phyloP scores from a whole-genome alignment of 495 filamentous ascomycete genomes.

The Aspergillus affinis region DNA sequence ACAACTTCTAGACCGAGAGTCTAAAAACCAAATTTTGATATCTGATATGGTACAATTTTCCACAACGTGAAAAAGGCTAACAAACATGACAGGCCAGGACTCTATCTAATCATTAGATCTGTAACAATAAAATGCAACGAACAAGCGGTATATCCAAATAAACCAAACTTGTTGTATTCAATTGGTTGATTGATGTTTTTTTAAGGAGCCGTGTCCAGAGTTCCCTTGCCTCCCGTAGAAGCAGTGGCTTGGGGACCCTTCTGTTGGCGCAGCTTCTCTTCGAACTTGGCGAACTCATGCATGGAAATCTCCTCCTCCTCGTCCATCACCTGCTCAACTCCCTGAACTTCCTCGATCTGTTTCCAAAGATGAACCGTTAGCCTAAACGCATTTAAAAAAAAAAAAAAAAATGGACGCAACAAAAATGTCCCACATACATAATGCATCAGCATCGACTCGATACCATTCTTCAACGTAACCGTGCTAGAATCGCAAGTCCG shows the following conservation, averaged over 20 bases:
- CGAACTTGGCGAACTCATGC: conserved; percentile 91
- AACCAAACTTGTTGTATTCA: neutral
- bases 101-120: conserved; percentile 9
- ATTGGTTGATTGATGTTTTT: neutral
- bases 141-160: conserved; percentile 1
- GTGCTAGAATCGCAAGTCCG: conserved; percentile 95
- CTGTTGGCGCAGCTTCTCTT: conserved; percentile 84
- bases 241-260: conserved; percentile 59
- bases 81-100: neutral
- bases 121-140: conserved; percentile 2
- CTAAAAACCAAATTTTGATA: neutral
- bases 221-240: conserved; percentile 64
- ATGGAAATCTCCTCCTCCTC: conserved; percentile 89
- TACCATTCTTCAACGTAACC: conserved; percentile 92
- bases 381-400: conserved; percentile 47
- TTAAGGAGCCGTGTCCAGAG: conserved; percentile 59
- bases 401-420: conserved; percentile 24
- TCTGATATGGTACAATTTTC: conserved; percentile 8
- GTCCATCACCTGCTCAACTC: conserved; percentile 87
- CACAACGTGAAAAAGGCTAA: neutral
- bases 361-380: conserved; percentile 12
- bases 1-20: neutral
- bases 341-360: conserved; percentile 93
- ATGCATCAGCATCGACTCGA: conserved; percentile 96
- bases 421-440: conserved; percentile 49